Evolutionary conservation across 148 eudicot species (phyloP).

Genomic region (Rhododendron kiyosumense): DNA sequence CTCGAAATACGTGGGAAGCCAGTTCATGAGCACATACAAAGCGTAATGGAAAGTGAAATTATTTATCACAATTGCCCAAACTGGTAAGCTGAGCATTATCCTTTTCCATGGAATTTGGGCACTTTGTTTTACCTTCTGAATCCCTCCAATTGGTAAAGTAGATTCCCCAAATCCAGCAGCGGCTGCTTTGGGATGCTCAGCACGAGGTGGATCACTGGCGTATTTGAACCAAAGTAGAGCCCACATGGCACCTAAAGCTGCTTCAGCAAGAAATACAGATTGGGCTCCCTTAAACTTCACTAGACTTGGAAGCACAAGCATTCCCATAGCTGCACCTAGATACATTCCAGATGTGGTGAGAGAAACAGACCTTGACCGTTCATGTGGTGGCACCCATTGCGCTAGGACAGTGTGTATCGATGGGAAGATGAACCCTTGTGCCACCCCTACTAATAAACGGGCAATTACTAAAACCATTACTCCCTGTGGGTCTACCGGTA

Average conservation of each 20-base stretch:
- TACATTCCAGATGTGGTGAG: constrained; percentile 94
- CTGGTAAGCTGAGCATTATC: constrained; percentile 63
- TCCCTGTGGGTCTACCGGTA: constrained; percentile 78
- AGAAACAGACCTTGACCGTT: constrained; percentile 87
- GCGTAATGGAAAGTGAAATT: constrained; percentile 96
- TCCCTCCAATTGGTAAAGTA: constrained; percentile 56
- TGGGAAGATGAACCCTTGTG: constrained; percentile 85
- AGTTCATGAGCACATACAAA: constrained; percentile 88
- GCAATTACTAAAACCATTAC: constrained; percentile 56
- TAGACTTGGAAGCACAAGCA: constrained; percentile 73
- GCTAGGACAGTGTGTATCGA: constrained; percentile 24
- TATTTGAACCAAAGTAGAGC: constrained; percentile 68
- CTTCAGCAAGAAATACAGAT: constrained; percentile 68
- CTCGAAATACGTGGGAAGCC: constrained; percentile 94
- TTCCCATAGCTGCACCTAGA: constrained; percentile 83
- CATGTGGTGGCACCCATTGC: constrained; percentile 71
- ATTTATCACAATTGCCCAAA: constrained; percentile 93
- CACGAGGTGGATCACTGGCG: constrained; percentile 40
- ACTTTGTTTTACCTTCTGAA: constrained; percentile 39
- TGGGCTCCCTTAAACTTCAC: constrained; percentile 43
- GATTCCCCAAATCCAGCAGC: constrained; percentile 87
- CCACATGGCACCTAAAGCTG: constrained; percentile 77
- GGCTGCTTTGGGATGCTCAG: constrained; percentile 75
- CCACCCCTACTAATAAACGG: constrained; percentile 80
- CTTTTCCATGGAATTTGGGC: constrained; percentile 73